Conservation (phyloP, 768 basidiomycete species). For the Boletus bicolor region DNA sequence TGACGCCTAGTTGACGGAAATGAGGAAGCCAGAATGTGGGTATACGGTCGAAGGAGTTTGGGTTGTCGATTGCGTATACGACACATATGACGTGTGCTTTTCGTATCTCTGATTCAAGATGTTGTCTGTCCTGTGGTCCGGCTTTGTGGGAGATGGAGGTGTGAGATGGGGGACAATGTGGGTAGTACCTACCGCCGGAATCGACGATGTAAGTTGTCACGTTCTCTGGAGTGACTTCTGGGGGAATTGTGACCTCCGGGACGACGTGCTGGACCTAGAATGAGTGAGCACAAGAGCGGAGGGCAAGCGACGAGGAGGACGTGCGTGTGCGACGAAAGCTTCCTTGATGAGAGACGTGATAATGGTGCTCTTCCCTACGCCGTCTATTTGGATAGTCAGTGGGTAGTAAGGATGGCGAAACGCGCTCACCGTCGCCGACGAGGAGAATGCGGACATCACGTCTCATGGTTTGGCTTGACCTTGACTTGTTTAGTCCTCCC, state of each 20-base stretch:
- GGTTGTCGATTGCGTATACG: conserved; percentile 95
- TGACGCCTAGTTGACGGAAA: conserved; percentile 92
- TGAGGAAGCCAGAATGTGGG: conserved; percentile 98
- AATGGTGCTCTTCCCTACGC: conserved; percentile 97
- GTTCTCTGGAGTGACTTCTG: conserved; percentile 95
- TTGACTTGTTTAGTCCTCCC: conserved; percentile 8
- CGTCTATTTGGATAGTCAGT: conserved; percentile 53
- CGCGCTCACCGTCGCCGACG: conserved; percentile 81
- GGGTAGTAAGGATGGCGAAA: neutral
- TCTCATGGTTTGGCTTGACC: conserved; percentile 51
- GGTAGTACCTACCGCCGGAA: conserved; percentile 72
- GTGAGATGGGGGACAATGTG: neutral
- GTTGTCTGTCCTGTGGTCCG: conserved; percentile 77
- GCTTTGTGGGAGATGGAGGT: conserved; percentile 44
- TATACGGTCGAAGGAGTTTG: conserved; percentile 94
- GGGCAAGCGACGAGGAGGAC: conserved; percentile 16
- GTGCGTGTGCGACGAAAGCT: conserved; percentile 84
- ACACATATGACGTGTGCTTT: conserved; percentile 98
- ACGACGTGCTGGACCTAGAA: conserved; percentile 88
- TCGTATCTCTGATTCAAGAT: conserved; percentile 92
- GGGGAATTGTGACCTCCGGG: conserved; percentile 97
- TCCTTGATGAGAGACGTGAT: conserved; percentile 97
- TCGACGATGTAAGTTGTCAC: conserved; percentile 98
- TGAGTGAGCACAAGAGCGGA: conserved; percentile 1
- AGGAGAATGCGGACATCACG: conserved; percentile 93